Evolutionary conservation across 306 rosid species (phyloP).

Genomic region (Mimosa bimucronata): DNA sequence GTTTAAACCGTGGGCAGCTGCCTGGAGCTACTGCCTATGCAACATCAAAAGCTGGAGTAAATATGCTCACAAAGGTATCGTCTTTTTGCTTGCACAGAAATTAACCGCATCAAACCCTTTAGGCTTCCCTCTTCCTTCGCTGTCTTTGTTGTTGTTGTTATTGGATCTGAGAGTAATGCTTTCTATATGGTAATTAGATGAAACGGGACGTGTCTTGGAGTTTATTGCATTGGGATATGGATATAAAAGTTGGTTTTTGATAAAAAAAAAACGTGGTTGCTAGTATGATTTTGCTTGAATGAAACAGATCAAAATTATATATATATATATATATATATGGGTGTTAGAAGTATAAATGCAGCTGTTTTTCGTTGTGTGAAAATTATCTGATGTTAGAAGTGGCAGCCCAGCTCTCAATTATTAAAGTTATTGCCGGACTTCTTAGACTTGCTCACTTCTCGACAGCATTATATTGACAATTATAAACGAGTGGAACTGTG

Average conservation of each 20-base stretch:
- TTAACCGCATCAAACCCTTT: background rate
- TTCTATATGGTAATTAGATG: background rate
- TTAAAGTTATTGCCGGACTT: background rate
- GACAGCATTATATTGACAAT: background rate
- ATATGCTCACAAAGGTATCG: conserved; percentile 62
- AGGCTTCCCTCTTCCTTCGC: background rate
- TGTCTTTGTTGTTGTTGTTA: background rate
- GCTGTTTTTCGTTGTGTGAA: background rate
- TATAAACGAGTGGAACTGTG: too few relatives aligned
- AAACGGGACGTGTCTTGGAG: background rate
- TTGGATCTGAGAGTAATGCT: conserved; percentile 10
- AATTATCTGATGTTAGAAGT: background rate
- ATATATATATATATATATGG: too few relatives aligned
- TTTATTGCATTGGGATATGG: background rate
- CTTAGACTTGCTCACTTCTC: too few relatives aligned
- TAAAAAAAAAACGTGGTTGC: background rate
- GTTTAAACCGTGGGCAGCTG: conserved; percentile 60
- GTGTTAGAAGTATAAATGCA: background rate
- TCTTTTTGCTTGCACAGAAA: conserved; percentile 4
- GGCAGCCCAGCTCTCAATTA: background rate
- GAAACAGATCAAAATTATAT: background rate
- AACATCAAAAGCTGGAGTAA: conserved; percentile 61
- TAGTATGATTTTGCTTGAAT: background rate
- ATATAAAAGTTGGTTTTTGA: background rate
- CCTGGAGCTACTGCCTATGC: conserved; percentile 73